Conservation (phyloP, 345 rosid species). For the Syzygium grande region DNA sequence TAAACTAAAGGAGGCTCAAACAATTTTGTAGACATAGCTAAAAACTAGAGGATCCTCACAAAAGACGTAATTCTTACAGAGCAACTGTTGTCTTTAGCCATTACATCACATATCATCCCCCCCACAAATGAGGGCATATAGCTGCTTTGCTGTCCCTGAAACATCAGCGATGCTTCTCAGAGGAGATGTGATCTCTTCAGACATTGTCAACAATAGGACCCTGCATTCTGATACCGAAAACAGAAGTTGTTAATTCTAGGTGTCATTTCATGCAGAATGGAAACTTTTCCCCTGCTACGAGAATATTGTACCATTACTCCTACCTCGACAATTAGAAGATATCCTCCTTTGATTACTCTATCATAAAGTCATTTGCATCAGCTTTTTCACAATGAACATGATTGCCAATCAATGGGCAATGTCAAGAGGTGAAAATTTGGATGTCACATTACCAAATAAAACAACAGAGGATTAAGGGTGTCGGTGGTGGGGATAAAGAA, state of each 20-base stretch:
- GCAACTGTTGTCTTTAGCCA: neutral
- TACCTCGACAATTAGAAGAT: neutral
- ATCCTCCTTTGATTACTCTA: neutral
- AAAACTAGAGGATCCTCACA: neutral
- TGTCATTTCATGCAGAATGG: neutral
- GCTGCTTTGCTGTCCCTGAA: conserved; percentile 43
- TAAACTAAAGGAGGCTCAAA: neutral
- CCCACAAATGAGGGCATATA: conserved; percentile 15
- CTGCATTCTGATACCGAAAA: conserved; percentile 39
- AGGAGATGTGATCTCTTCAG: conserved; percentile 34
- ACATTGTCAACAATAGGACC: conserved; percentile 26
- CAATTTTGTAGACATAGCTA: neutral
- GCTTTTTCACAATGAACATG: neutral
- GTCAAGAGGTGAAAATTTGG: neutral
- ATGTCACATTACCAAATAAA: neutral
- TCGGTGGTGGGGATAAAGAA: neutral
- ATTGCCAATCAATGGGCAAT: neutral
- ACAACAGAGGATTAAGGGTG: neutral
- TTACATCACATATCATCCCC: conserved; percentile 21
- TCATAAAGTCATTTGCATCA: neutral
- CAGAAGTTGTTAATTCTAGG: neutral
- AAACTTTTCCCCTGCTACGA: neutral
- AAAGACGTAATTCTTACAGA: neutral
- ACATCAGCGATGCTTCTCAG: conserved; percentile 21
- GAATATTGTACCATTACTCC: neutral